Conservation (phyloP, 2,329 filamentous ascomycete species). For the Incumbomyces lentus region DNA sequence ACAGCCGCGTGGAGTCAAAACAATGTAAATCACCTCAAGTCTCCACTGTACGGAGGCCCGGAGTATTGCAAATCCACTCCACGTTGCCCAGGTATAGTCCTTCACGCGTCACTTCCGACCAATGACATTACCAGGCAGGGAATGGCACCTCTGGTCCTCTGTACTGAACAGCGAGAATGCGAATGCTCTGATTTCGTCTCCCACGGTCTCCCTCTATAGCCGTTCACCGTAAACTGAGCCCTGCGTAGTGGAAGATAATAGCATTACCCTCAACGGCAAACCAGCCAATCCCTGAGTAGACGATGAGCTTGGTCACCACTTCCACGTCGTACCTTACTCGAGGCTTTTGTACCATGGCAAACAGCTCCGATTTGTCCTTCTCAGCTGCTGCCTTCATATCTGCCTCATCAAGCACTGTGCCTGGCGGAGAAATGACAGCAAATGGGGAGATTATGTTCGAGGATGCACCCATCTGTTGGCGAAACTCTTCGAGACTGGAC, state of each 20-base stretch:
- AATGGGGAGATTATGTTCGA: slow-evolving; percentile 24
- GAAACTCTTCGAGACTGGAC: slow-evolving; percentile 50
- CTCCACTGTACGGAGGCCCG: too few relatives aligned
- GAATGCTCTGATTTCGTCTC: too few relatives aligned
- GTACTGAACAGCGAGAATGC: too few relatives aligned
- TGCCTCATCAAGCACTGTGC: background rate
- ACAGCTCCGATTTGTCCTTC: slow-evolving; percentile 61
- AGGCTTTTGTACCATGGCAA: slow-evolving; percentile 71
- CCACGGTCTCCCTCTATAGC: too few relatives aligned
- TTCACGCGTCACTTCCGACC: background rate
- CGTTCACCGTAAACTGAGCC: slow-evolving; percentile 1
- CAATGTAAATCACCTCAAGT: too few relatives aligned
- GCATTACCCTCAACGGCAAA: slow-evolving; percentile 68
- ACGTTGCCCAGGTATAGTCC: too few relatives aligned
- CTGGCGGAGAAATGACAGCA: slow-evolving; percentile 23
- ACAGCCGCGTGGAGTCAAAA: too few relatives aligned
- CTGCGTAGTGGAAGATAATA: slow-evolving; percentile 51
- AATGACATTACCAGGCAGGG: background rate
- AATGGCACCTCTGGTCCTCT: too few relatives aligned
- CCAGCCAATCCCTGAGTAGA: slow-evolving; percentile 89
- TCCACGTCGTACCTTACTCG: slow-evolving; percentile 96
- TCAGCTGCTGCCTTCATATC: slow-evolving; percentile 21
- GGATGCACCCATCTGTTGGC: slow-evolving; percentile 64
- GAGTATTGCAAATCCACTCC: too few relatives aligned
- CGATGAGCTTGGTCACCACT: slow-evolving; percentile 90